Evolutionary conservation across 129 eudicot species (phyloP).

Genomic region (Helichrysum umbraculigerum): DNA sequence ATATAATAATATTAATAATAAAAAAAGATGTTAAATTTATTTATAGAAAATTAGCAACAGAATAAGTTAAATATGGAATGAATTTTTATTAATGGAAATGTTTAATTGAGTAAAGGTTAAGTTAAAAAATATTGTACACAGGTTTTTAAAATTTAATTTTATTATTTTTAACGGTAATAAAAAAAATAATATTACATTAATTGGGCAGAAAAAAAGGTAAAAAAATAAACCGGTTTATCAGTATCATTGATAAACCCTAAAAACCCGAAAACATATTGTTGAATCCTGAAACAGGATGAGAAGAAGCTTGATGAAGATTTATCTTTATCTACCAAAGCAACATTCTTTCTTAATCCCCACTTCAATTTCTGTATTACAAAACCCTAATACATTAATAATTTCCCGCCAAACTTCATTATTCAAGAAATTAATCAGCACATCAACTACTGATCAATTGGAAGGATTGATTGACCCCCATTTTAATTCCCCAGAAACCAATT

Average conservation of each 20-base stretch:
- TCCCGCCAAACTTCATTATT: slow-evolving; percentile 32
- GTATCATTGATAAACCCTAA: slow-evolving; percentile 34
- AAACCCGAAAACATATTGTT: background rate
- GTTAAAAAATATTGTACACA: too few species aligned
- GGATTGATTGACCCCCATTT: slow-evolving; percentile 45
- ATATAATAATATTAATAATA: too few species aligned
- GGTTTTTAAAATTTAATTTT: too few species aligned
- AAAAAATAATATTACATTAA: too few species aligned
- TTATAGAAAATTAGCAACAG: too few species aligned
- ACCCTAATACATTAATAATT: slow-evolving; percentile 23
- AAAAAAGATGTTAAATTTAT: too few species aligned
- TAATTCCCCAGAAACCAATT: slow-evolving; percentile 15
- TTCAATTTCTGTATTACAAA: slow-evolving; percentile 25
- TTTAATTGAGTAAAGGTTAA: too few species aligned
- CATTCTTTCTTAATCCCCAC: slow-evolving; percentile 12
- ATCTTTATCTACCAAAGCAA: slow-evolving; percentile 23
- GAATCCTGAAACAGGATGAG: slow-evolving; percentile 41
- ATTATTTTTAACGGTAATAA: too few species aligned
- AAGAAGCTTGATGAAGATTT: slow-evolving; percentile 35
- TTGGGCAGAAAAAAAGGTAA: too few species aligned
- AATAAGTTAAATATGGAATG: too few species aligned
- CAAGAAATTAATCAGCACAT: slow-evolving; percentile 39
- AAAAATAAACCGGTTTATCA: background rate
- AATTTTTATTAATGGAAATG: too few species aligned
- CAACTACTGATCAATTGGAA: slow-evolving; percentile 40